Evolutionary conservation across 306 rosid genomes (phyloP), one percentile per base, ranked within the genome.

Genomic region (Elaeagnus macrophylla): DNA sequence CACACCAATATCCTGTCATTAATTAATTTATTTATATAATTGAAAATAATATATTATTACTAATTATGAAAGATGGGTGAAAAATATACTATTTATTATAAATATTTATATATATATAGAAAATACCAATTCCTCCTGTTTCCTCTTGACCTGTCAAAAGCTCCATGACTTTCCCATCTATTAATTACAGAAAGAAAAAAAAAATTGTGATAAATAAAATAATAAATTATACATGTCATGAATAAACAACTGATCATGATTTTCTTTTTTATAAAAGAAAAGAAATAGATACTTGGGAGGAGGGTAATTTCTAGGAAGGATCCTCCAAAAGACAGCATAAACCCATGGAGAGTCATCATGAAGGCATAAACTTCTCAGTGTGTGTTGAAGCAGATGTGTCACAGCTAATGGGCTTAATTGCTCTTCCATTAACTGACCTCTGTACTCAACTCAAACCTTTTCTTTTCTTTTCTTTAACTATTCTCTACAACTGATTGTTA

Each of bases 101-200:
- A 12, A 12, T 13, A 7, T 12, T 1, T 7, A 44, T 10, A 13
- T 12, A 44, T 11, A 43, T 4, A 45, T 3, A 9, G 1, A 19
- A 39, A 25, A 44, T 78, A 87, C 99, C 99, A 93, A 61, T 93
- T 93, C 69, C 96, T 93, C 71, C 96, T 82, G 78, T 93, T 87
- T 58, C 96, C 99, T 84, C 96, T 87, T 62, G 99, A 87, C 82
- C 95, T 79, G 58, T 93, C 99, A 67, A 75, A 87, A 55, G 84
- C 94, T 36, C 87, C 99, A 64, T 80, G 96, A 71, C 88, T 91
- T 63, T 88, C 99, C 99, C 99, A 93, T 86, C 99, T 93, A 70
- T 70, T 51, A 17, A 7, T 7, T 59, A 63, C 10, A 58, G 40
- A 59, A 25, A 63, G 50, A 58, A 53, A 49, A 20, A n/a, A 19